Percentiles rank a stretch among this genome's conserved stretches.
These are phyloP conservation scores for Eragrostis nindensis DNA, from an alignment of 176 grass and related monocot genomes.

Conservation along the genomic window DNA sequence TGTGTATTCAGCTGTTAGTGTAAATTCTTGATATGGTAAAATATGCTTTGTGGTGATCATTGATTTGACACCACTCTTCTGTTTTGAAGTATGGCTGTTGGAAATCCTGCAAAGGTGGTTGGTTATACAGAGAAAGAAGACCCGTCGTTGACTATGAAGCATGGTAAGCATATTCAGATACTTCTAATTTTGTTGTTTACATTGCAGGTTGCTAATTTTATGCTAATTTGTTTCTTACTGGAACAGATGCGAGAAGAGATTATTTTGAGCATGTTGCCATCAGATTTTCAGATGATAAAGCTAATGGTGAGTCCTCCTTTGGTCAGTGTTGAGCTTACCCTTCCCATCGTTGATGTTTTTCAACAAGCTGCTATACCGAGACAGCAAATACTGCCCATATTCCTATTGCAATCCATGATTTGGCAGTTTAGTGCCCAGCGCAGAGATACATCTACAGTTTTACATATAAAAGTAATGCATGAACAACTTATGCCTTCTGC, in stretches of 20 bases:
- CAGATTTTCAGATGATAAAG: conserved; percentile 49
- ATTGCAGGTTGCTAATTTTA: not conserved
- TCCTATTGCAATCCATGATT: not conserved
- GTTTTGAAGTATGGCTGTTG: conserved; percentile 82
- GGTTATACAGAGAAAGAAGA: conserved; percentile 87
- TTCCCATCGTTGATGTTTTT: not conserved
- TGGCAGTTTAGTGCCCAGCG: not conserved
- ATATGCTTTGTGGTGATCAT: not conserved
- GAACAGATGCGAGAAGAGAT: conserved; percentile 84
- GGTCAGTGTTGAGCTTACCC: not conserved
- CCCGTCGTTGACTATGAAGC: conserved; percentile 97
- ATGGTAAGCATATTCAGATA: conserved; percentile 60
- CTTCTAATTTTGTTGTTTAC: conserved; percentile 26
- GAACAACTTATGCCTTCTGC: not conserved
- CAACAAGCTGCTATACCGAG: not conserved
- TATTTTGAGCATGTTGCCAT: conserved; percentile 88
- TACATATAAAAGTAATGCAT: not conserved
- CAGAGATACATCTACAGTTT: not conserved
- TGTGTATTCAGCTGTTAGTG: not conserved
- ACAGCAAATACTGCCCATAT: not conserved
- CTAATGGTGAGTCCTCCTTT: conserved; percentile 53
- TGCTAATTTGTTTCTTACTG: conserved; percentile 28
- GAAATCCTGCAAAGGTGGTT: conserved; percentile 95
- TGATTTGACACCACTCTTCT: conserved; percentile 21
- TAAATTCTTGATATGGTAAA: not conserved